Evolutionary conservation across 208 protist genomes (phyloP).

Genomic region (Polymyxa betae): DNA sequence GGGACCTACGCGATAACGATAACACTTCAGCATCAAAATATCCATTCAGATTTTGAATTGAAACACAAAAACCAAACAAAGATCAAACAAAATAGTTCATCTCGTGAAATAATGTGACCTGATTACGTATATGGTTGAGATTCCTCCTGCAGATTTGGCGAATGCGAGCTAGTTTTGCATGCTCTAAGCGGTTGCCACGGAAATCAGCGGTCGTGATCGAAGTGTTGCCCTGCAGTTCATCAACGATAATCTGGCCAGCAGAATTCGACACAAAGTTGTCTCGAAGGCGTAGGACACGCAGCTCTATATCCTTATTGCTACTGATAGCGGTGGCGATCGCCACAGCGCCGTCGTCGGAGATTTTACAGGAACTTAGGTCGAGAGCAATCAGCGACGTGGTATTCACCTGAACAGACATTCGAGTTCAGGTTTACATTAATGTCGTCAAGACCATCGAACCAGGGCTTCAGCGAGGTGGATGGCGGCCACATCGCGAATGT

Average conservation of each 20-base stretch:
- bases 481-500: background rate
- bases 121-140: background rate
- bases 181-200: constrained; percentile 8
- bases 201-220: constrained; percentile 27
- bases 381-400: constrained; percentile 1
- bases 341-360: constrained; percentile 39
- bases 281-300: background rate
- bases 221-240: constrained; percentile 46
- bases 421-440: background rate
- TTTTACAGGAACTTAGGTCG: constrained; percentile 13
- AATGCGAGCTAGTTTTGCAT: background rate
- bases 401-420: background rate
- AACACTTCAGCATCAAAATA: too few species aligned
- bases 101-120: too few species aligned
- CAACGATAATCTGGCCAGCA: constrained; percentile 10
- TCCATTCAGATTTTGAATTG: too few species aligned
- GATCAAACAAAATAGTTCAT: too few species aligned
- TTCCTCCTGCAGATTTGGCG: background rate
- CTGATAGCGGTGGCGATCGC: constrained; percentile 31
- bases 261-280: constrained; percentile 24
- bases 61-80: too few species aligned
- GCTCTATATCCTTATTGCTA: background rate
- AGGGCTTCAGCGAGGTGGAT: constrained; percentile 7
- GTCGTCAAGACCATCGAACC: background rate
- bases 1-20: background rate